phyloP scores from a whole-genome alignment of 441 rosid species.

The Adansonia rubrostipa region DNA sequence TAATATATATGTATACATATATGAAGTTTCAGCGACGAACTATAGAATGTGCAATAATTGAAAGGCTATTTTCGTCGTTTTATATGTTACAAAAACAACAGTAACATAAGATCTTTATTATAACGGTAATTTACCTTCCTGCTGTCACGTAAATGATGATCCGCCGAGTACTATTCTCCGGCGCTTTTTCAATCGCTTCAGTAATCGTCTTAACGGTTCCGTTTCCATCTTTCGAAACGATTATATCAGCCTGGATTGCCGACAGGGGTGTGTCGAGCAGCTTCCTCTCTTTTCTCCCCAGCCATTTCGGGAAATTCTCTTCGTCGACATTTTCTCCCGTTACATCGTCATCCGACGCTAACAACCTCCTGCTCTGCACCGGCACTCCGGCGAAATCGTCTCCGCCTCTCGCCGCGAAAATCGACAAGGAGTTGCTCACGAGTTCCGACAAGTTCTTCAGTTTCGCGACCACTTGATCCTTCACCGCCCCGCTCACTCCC shows the following conservation, averaged over 20 bases:
- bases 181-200: slow-evolving; percentile 84
- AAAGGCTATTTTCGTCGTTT: slow-evolving; percentile 2
- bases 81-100: no score
- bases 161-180: slow-evolving; percentile 65
- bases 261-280: slow-evolving; percentile 60
- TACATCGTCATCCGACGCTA: slow-evolving; percentile 31
- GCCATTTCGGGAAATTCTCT: slow-evolving; percentile 60
- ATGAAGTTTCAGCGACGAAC: neutral
- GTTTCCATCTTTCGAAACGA: slow-evolving; percentile 77
- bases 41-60: neutral
- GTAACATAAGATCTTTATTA: neutral
- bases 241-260: slow-evolving; percentile 72
- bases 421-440: slow-evolving; percentile 81
- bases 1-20: no score
- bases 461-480: slow-evolving; percentile 54
- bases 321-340: slow-evolving; percentile 20
- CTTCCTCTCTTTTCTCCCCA: slow-evolving; percentile 65
- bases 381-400: slow-evolving; percentile 74
- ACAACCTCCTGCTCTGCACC: slow-evolving; percentile 67
- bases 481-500: slow-evolving; percentile 58
- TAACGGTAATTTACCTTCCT: slow-evolving; percentile 63
- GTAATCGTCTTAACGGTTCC: slow-evolving; percentile 72
- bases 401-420: slow-evolving; percentile 52
- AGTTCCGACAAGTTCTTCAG: slow-evolving; percentile 74
- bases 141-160: slow-evolving; percentile 76